A percentile compares a stretch with the other conserved stretches of the same genome.
Conservation (phyloP, 2,329 filamentous ascomycete genomes). For the Phyllachora maydis region DNA sequence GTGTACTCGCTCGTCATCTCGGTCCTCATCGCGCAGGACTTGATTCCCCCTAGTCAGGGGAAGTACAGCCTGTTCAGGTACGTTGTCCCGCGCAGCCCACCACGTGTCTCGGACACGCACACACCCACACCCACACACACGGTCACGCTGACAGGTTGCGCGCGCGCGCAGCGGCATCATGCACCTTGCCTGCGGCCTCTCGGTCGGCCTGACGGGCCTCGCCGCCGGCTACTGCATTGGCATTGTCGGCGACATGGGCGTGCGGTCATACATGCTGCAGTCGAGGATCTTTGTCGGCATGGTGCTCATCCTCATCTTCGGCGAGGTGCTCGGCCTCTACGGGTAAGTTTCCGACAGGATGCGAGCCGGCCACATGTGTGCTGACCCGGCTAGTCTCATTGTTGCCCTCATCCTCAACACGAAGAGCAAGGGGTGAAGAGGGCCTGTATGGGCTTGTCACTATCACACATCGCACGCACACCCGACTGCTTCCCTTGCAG, state of each 20-base stretch:
- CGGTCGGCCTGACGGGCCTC: conserved; percentile 79
- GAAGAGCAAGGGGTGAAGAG: conserved; percentile 47
- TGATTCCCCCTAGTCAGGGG: conserved; percentile 46
- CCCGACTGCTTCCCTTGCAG: too few relatives aligned
- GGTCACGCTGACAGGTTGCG: conserved; percentile 4
- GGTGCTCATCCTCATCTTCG: conserved; percentile 97
- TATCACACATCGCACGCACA: too few relatives aligned
- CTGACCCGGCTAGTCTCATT: conserved; percentile 43
- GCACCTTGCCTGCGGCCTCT: conserved; percentile 79
- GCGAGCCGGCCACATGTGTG: not conserved
- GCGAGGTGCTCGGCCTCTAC: conserved; percentile 89
- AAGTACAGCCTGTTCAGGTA: conserved; percentile 74
- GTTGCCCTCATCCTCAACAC: conserved; percentile 88
- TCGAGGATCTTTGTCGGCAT: conserved; percentile 94
- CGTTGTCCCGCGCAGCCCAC: conserved; percentile 9
- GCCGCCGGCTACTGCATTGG: conserved; percentile 95
- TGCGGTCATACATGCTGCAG: conserved; percentile 90
- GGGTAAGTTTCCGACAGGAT: conserved; percentile 37
- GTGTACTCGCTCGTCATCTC: conserved; percentile 95
- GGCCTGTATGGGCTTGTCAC: too few relatives aligned
- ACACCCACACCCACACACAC: not conserved
- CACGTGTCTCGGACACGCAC: too few relatives aligned
- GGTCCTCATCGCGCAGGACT: conserved; percentile 83
- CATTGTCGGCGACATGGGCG: conserved; percentile 82
- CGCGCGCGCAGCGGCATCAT: conserved; percentile 50